phyloP scores from a whole-genome alignment of 768 basidiomycete genomes.

The Leccinum obscurum region DNA sequence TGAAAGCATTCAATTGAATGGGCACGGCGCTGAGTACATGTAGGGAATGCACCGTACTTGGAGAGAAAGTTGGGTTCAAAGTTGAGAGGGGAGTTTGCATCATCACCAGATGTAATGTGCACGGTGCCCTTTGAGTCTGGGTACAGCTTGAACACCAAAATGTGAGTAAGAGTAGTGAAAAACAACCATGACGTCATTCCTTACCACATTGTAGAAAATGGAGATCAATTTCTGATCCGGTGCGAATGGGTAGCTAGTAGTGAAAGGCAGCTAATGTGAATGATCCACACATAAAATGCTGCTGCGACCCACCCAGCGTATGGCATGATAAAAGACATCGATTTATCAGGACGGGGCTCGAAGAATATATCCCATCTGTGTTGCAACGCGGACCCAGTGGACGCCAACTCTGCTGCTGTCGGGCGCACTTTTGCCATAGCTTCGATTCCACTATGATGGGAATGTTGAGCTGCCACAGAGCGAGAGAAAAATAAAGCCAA shows the following conservation, averaged over 20 bases:
- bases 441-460: neutral
- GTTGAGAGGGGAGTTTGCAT: conserved; percentile 42
- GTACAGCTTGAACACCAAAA: conserved; percentile 32
- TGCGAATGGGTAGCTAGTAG: conserved; percentile 31
- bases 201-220: conserved; percentile 35
- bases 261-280: neutral
- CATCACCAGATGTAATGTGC: conserved; percentile 45
- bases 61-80: conserved; percentile 48
- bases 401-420: neutral
- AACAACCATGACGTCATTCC: neutral
- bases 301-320: conserved; percentile 39
- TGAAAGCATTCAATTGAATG: neutral
- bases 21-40: neutral
- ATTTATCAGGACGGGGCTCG: conserved; percentile 51
- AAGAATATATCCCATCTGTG: conserved; percentile 48
- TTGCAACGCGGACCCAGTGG: neutral
- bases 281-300: neutral
- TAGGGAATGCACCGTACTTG: conserved; percentile 32
- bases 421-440: conserved; percentile 3
- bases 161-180: neutral
- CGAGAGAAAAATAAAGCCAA: conserved; percentile 2
- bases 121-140: conserved; percentile 48
- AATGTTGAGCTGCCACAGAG: neutral
- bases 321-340: conserved; percentile 45
- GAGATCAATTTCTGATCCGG: conserved; percentile 30